Evolutionary conservation across 1,284 basidiomycete species (phyloP).

Genomic region (Mycosarcoma maydis): DNA sequence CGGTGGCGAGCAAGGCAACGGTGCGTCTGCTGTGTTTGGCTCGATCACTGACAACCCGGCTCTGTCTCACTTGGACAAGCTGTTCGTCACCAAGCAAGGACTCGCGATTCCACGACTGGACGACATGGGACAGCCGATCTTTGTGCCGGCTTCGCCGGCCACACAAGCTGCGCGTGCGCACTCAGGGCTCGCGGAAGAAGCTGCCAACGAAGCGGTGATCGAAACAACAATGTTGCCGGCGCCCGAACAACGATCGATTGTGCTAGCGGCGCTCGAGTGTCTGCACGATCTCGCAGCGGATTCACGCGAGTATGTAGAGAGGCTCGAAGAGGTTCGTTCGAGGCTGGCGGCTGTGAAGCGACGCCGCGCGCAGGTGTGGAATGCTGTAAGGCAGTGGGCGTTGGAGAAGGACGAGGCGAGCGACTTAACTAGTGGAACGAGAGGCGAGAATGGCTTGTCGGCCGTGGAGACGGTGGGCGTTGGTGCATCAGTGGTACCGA

Average conservation of each 20-base stretch:
- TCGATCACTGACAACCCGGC: constrained; percentile 51
- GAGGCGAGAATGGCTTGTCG: background rate
- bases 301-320: constrained; percentile 70
- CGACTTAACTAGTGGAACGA: constrained; percentile 1
- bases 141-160: constrained; percentile 26
- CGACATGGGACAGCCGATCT: constrained; percentile 46
- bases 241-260: constrained; percentile 59
- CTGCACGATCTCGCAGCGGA: constrained; percentile 69
- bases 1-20: constrained; percentile 5
- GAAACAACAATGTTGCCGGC: constrained; percentile 49
- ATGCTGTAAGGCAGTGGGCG: constrained; percentile 68
- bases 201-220: constrained; percentile 29
- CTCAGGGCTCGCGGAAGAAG: constrained; percentile 19
- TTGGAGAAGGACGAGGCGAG: constrained; percentile 45
- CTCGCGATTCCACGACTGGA: constrained; percentile 50
- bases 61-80: constrained; percentile 57
- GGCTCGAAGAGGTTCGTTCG: constrained; percentile 70
- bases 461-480: background rate
- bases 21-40: constrained; percentile 23
- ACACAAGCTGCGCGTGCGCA: constrained; percentile 15
- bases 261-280: constrained; percentile 59
- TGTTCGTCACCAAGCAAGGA: constrained; percentile 63
- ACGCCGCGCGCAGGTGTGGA: constrained; percentile 69
- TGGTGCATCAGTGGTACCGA: constrained; percentile 1
- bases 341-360: constrained; percentile 69